Evolutionary conservation across 2,329 filamentous ascomycete species (phyloP).

Genomic region (Colletotrichum sp.): DNA sequence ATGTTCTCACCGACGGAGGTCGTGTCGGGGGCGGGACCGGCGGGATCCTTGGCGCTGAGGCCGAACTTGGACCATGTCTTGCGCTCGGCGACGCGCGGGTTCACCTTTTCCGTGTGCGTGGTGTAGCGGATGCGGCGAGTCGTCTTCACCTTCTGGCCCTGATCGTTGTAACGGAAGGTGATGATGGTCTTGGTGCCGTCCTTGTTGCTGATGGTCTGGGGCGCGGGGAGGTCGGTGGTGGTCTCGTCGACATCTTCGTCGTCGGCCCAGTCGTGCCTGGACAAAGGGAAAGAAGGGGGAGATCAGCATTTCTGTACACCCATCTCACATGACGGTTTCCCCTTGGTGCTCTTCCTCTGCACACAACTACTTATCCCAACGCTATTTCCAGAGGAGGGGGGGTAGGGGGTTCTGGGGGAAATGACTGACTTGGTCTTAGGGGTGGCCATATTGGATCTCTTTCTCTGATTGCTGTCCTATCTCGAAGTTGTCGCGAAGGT

Average conservation of each 20-base stretch:
- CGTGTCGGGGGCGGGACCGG: conserved; percentile 86
- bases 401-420: not conserved
- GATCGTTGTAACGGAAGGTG: conserved; percentile 88
- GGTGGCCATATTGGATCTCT: conserved; percentile 12
- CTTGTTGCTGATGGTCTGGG: conserved; percentile 93
- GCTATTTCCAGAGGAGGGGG: not conserved
- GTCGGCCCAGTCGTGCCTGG: conserved; percentile 87
- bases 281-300: not conserved
- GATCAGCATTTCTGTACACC: not conserved
- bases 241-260: conserved; percentile 87
- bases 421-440: conserved; percentile 20
- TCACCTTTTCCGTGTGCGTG: conserved; percentile 90
- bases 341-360: not conserved
- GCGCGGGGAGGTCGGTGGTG: conserved; percentile 73
- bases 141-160: conserved; percentile 95
- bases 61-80: conserved; percentile 95
- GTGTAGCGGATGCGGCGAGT: conserved; percentile 94
- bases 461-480: not conserved
- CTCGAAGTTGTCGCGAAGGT: not conserved
- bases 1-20: conserved; percentile 98
- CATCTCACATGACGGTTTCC: not conserved
- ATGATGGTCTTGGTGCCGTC: conserved; percentile 97
- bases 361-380: not conserved
- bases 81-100: conserved; percentile 94
- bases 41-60: conserved; percentile 80